Conservation (phyloP, 208 protist species). For the Leishmania gerbilli region DNA sequence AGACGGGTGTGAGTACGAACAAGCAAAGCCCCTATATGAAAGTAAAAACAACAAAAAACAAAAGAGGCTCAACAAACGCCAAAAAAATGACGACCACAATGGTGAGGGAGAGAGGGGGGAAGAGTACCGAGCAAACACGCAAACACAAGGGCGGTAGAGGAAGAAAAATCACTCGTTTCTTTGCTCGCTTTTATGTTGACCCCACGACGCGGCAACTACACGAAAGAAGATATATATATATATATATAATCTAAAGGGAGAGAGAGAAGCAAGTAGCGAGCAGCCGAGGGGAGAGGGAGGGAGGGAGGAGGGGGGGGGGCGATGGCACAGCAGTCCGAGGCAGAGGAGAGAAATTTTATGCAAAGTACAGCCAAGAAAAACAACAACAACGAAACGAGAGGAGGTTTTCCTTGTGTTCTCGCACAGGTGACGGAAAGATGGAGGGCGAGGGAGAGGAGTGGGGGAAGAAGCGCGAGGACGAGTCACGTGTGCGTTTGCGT, state of each 20-base stretch:
- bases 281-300: neutral
- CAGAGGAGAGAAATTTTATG: too few species aligned
- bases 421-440: neutral
- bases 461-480: neutral
- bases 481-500: neutral
- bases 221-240: neutral
- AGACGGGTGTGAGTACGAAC: too few species aligned
- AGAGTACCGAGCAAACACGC: neutral
- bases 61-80: too few species aligned
- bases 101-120: too few species aligned
- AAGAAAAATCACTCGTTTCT: neutral
- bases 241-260: neutral
- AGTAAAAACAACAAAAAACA: too few species aligned
- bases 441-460: neutral
- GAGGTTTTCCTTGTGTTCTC: too few species aligned
- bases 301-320: neutral
- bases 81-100: too few species aligned
- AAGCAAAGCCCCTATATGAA: too few species aligned
- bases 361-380: too few species aligned
- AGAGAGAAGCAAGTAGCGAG: neutral
- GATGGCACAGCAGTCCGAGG: too few species aligned
- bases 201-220: neutral
- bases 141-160: neutral
- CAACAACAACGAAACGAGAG: too few species aligned
- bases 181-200: neutral